These are phyloP conservation scores for Tieghemostelium lacteum DNA, from an alignment of 78 protist species.

Conservation along the genomic window DNA sequence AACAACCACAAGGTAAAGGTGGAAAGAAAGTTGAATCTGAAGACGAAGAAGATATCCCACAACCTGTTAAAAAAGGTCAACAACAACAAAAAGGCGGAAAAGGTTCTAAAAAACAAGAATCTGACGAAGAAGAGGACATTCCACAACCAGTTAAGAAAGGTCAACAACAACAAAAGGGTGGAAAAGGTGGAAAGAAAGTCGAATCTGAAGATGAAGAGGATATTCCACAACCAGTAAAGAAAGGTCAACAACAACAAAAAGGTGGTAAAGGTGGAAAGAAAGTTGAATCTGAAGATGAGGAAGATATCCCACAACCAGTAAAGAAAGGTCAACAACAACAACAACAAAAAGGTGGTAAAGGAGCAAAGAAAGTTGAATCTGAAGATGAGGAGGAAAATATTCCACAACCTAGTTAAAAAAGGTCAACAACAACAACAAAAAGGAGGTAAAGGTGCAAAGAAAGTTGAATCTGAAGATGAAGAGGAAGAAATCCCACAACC, in stretches of 20 bases:
- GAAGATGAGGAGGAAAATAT: constrained; percentile 63
- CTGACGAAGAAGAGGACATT: constrained; percentile 48
- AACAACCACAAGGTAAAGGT: background rate
- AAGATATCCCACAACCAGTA: constrained; percentile 72
- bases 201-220: constrained; percentile 40
- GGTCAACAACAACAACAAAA: constrained; percentile 27
- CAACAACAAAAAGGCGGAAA: constrained; percentile 44
- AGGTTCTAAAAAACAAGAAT: background rate
- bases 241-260: constrained; percentile 10
- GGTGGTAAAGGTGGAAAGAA: constrained; percentile 24
- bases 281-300: constrained; percentile 22
- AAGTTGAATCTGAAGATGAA: constrained; percentile 24
- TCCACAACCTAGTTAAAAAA: constrained; percentile 74
- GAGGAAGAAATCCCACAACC: constrained; percentile 62
- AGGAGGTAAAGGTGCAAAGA: background rate
- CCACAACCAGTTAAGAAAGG: constrained; percentile 51
- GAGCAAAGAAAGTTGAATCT: constrained; percentile 30
- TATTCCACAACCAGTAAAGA: constrained; percentile 41
- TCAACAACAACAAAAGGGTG: constrained; percentile 42
- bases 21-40: constrained; percentile 7
- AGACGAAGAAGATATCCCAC: constrained; percentile 58
- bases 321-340: constrained; percentile 44
- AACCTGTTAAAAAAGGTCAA: constrained; percentile 11
- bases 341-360: constrained; percentile 44
- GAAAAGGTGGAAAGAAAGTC: constrained; percentile 1